A percentile compares a stretch with the other conserved stretches of the same genome.
phyloP scores from a whole-genome alignment of 768 basidiomycete species.

The Xerocomus potaroensis region DNA sequence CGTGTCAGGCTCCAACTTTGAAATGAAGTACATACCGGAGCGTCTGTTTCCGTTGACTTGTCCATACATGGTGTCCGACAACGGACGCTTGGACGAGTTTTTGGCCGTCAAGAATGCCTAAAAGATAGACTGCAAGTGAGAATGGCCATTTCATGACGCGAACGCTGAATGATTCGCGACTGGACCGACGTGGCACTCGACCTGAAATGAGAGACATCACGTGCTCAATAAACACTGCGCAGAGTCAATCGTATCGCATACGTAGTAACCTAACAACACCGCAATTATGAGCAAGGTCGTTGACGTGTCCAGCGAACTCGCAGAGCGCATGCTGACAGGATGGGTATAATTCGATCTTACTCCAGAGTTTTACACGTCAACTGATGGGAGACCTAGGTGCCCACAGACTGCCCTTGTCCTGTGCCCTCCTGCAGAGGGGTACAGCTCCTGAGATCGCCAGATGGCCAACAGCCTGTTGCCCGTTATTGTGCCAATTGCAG shows the following conservation, averaged over 20 bases:
- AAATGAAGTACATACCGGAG: slow-evolving; percentile 43
- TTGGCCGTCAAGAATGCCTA: slow-evolving; percentile 34
- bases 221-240: slow-evolving; percentile 10
- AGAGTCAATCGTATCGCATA: slow-evolving; percentile 1
- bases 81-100: slow-evolving; percentile 11
- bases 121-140: slow-evolving; percentile 38
- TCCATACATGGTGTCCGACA: slow-evolving; percentile 42
- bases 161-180: slow-evolving; percentile 9
- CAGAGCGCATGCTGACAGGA: slow-evolving; percentile 71
- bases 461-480: slow-evolving; percentile 38
- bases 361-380: not conserved
- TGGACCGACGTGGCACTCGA: slow-evolving; percentile 22
- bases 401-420: slow-evolving; percentile 64
- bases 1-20: not conserved
- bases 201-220: slow-evolving; percentile 10
- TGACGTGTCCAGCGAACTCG: slow-evolving; percentile 59
- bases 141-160: slow-evolving; percentile 42
- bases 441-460: slow-evolving; percentile 75
- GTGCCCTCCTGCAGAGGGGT: slow-evolving; percentile 48
- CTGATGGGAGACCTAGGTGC: slow-evolving; percentile 37
- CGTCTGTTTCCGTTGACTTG: slow-evolving; percentile 50
- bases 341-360: slow-evolving; percentile 44
- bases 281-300: slow-evolving; percentile 45
- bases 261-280: slow-evolving; percentile 2
- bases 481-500: slow-evolving; percentile 67